Conservation (phyloP, 78 protist genomes). For the Monocercomonoides exilis region DNA sequence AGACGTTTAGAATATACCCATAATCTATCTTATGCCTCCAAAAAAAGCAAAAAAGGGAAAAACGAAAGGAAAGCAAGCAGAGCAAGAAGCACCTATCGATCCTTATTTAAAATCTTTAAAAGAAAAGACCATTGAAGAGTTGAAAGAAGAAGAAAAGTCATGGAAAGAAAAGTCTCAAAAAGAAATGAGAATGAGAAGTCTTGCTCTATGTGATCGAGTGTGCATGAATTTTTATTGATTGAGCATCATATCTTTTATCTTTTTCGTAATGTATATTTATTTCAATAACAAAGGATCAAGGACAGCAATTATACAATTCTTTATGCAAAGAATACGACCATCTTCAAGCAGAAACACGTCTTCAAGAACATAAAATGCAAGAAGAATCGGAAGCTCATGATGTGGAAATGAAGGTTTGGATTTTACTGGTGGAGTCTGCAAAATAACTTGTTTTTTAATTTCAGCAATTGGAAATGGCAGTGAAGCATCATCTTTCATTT, state of each 20-base stretch:
- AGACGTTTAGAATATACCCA: too few species aligned
- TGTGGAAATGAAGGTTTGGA: neutral
- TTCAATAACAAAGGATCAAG: neutral
- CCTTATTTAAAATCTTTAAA: neutral
- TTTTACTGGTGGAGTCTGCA: neutral
- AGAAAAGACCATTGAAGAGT: neutral
- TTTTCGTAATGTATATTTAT: too few species aligned
- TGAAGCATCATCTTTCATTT: neutral
- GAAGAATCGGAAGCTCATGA: neutral
- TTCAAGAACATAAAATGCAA: neutral
- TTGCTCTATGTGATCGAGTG: neutral
- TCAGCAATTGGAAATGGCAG: slow-evolving; percentile 1
- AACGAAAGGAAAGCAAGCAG: neutral
- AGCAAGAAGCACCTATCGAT: neutral
- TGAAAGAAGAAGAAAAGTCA: neutral
- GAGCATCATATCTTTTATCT: too few species aligned
- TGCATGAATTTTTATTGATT: neutral
- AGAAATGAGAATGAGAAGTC: neutral
- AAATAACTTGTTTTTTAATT: too few species aligned
- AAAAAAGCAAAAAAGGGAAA: neutral
- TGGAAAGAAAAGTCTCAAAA: neutral
- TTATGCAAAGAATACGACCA: neutral
- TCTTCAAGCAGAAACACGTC: neutral
- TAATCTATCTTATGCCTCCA: slow-evolving; percentile 1
- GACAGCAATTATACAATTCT: neutral